Percentiles rank a stretch among this genome's conserved stretches.
These are phyloP conservation scores for Tricholoma terreum DNA, from an alignment of 768 basidiomycete genomes.

Conservation along the genomic window DNA sequence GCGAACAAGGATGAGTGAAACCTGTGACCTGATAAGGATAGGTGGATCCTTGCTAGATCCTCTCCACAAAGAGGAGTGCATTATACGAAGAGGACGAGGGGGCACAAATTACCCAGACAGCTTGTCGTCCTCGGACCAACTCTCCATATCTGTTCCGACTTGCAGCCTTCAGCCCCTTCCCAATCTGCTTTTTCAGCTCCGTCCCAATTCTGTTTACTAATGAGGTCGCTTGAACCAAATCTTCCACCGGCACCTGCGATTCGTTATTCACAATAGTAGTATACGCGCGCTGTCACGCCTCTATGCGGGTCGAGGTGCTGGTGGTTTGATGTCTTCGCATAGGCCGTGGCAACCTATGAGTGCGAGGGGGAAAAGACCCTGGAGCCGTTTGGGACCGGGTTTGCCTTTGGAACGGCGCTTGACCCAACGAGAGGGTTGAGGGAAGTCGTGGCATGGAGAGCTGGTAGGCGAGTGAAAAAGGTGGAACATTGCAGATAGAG, in stretches of 20 bases:
- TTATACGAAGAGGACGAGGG: too few species aligned
- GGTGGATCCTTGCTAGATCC: too few species aligned
- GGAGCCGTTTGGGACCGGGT: constrained; percentile 10
- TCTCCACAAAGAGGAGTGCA: too few species aligned
- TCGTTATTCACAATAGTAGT: constrained; percentile 38
- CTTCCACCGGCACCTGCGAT: constrained; percentile 48
- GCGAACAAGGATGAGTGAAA: too few species aligned
- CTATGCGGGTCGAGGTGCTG: constrained; percentile 40
- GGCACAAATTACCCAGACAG: too few species aligned
- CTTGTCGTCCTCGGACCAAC: too few species aligned
- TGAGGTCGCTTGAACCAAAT: constrained; percentile 44
- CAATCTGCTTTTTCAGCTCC: constrained; percentile 44
- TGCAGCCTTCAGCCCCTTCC: constrained; percentile 25
- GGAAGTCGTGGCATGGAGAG: neutral
- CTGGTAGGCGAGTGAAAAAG: neutral
- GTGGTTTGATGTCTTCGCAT: constrained; percentile 38
- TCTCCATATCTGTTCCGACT: neutral
- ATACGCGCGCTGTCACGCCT: constrained; percentile 42
- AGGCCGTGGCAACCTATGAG: constrained; percentile 11
- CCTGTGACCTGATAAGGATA: too few species aligned
- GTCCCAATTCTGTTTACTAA: constrained; percentile 46
- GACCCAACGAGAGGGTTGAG: neutral
- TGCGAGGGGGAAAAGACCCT: constrained; percentile 2
- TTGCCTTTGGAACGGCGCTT: neutral
- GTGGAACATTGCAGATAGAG: neutral